Percentiles rank a stretch among this genome's conserved stretches.
Evolutionary conservation across 208 protist genomes (phyloP).

Genomic region (Balamuthia mandrillaris): DNA sequence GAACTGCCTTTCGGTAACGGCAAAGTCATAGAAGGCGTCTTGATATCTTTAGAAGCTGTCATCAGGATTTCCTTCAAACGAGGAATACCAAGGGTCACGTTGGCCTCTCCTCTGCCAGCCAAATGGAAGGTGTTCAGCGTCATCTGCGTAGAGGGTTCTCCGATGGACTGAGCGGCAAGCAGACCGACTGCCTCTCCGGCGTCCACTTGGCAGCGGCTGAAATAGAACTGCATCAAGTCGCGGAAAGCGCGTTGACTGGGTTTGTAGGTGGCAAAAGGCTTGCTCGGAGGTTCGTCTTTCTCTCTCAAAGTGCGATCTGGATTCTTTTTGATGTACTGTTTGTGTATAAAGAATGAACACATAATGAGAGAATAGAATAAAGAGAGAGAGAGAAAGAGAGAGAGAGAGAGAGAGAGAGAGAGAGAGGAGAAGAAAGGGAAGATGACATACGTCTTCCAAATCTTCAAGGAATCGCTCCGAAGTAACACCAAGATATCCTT

Average conservation of each 20-base stretch:
- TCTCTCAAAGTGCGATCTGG: not conserved
- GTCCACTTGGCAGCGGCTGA: conserved; percentile 56
- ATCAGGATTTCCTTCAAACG: conserved; percentile 98
- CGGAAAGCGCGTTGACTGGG: not conserved
- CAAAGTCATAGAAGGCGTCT: conserved; percentile 81
- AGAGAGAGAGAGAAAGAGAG: too few relatives aligned
- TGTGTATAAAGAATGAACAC: not conserved
- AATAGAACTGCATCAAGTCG: conserved; percentile 64
- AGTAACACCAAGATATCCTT: conserved; percentile 47
- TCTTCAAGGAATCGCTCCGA: conserved; percentile 54
- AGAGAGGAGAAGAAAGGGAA: too few relatives aligned
- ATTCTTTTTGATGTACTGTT: conserved; percentile 49
- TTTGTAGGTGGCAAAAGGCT: not conserved
- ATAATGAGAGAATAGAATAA: not conserved
- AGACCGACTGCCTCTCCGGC: conserved; percentile 93
- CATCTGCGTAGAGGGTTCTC: conserved; percentile 99
- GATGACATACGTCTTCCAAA: conserved; percentile 29
- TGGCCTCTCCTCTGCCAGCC: conserved; percentile 72
- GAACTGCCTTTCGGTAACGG: conserved; percentile 11
- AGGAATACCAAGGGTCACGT: conserved; percentile 99
- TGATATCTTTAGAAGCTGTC: conserved; percentile 77
- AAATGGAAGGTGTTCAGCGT: conserved; percentile 99
- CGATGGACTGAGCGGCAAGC: conserved; percentile 94
- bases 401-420: too few relatives aligned
- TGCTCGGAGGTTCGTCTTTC: not conserved